These are phyloP conservation scores for Gossypium turneri DNA, from an alignment of 345 rosid species.

Conservation along the genomic window DNA sequence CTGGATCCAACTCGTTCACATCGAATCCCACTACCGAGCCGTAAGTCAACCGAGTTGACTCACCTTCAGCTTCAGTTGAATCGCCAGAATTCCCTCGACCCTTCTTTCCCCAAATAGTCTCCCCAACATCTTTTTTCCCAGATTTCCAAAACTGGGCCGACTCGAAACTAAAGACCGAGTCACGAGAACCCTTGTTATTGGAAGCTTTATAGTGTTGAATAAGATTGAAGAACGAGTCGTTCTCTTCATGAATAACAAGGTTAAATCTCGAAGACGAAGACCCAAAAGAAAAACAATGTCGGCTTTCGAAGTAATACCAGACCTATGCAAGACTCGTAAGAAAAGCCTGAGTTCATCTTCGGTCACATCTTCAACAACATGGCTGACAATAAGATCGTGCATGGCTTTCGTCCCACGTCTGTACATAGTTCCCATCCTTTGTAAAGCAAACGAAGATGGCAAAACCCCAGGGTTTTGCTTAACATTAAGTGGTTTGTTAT, in stretches of 20 bases:
- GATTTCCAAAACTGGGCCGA: conserved; percentile 38
- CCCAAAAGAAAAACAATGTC: conserved; percentile 51
- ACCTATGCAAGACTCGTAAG: conserved; percentile 55
- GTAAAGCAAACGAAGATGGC: conserved; percentile 39
- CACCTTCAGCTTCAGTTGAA: conserved; percentile 20
- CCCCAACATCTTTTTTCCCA: conserved; percentile 38
- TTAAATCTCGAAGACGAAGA: conserved; percentile 33
- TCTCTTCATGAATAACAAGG: conserved; percentile 52
- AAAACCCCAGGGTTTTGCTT: background rate
- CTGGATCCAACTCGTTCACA: conserved; percentile 77
- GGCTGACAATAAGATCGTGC: conserved; percentile 59
- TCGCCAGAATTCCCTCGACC: conserved; percentile 26
- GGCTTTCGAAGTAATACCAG: conserved; percentile 58
- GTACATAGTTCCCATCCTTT: conserved; percentile 62
- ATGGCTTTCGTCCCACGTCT: conserved; percentile 54
- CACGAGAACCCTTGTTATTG: conserved; percentile 25
- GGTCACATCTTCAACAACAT: conserved; percentile 47
- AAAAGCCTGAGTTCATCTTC: conserved; percentile 58
- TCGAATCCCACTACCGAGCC: conserved; percentile 87
- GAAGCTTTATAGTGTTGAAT: conserved; percentile 24
- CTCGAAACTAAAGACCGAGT: conserved; percentile 40
- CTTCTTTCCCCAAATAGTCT: conserved; percentile 84
- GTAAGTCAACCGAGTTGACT: conserved; percentile 51
- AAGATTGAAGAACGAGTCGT: conserved; percentile 60
- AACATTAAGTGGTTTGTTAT: background rate